A percentile compares a stretch with the other conserved stretches of the same genome.
Evolutionary conservation across 192 early-diverging fungal genomes (phyloP).

Genomic region (Linnemannia elongata): DNA sequence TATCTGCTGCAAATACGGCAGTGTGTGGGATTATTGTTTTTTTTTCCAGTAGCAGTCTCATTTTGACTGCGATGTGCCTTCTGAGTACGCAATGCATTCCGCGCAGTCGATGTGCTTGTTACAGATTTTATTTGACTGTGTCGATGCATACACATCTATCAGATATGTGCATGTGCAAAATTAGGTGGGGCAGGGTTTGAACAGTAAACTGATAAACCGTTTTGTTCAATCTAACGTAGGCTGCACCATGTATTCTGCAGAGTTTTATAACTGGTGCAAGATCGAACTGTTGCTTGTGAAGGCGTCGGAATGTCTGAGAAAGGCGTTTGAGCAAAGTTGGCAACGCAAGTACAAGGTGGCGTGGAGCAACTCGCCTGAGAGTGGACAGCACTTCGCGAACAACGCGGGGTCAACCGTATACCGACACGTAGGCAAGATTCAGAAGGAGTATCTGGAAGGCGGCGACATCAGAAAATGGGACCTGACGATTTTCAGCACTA

Average conservation of each 20-base stretch:
- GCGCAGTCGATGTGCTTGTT: conserved; percentile 38
- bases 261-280: conserved; percentile 44
- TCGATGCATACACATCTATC: conserved; percentile 31
- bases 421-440: conserved; percentile 42
- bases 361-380: conserved; percentile 43
- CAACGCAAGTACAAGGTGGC: conserved; percentile 37
- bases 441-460: conserved; percentile 42
- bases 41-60: conserved; percentile 25
- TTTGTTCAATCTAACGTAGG: conserved; percentile 38
- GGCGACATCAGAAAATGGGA: conserved; percentile 46
- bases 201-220: conserved; percentile 38
- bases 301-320: conserved; percentile 46
- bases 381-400: conserved; percentile 39
- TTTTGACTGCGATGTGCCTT: conserved; percentile 34
- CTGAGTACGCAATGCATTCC: conserved; percentile 23
- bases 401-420: conserved; percentile 29
- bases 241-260: conserved; percentile 43
- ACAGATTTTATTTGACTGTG: conserved; percentile 35
- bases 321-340: conserved; percentile 43
- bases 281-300: conserved; percentile 46
- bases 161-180: conserved; percentile 30
- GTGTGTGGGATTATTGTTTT: conserved; percentile 28
- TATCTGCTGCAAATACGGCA: conserved; percentile 34
- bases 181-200: conserved; percentile 37
- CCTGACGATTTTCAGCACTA: conserved; percentile 32